Evolutionary conservation across 768 basidiomycete species (phyloP).

Genomic region (Leucocoprinus leucothites): DNA sequence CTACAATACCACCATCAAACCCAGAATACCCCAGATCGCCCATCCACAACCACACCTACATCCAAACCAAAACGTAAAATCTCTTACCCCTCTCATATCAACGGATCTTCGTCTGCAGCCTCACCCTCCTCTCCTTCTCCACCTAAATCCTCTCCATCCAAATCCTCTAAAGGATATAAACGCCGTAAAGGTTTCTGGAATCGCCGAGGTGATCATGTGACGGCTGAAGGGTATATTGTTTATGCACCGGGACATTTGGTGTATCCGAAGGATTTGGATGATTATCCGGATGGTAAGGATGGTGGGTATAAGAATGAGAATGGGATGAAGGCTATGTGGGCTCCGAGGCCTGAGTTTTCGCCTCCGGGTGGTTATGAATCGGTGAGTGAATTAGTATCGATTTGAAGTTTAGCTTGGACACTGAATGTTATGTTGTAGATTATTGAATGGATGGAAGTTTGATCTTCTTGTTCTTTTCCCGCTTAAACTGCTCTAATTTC

Average conservation of each 20-base stretch:
- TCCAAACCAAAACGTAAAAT: not conserved
- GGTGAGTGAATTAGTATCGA: conserved; percentile 20
- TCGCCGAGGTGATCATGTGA: conserved; percentile 69
- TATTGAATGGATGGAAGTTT: conserved; percentile 25
- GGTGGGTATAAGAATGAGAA: conserved; percentile 50
- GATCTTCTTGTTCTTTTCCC: not conserved
- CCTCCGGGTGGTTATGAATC: conserved; percentile 54
- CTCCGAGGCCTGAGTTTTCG: conserved; percentile 49
- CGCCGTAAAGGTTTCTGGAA: conserved; percentile 68
- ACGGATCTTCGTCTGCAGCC: not conserved
- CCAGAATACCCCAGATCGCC: no score
- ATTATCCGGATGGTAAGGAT: conserved; percentile 42
- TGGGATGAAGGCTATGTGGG: conserved; percentile 39
- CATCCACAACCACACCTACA: not conserved
- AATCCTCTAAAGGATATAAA: conserved; percentile 14
- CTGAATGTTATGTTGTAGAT: not conserved
- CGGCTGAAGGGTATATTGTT: conserved; percentile 52
- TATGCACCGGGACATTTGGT: conserved; percentile 55
- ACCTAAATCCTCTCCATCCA: conserved; percentile 12
- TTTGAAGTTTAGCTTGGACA: no score
- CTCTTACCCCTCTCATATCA: not conserved
- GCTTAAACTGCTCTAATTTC: not conserved
- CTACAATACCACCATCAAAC: no score
- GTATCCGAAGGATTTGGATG: conserved; percentile 59
- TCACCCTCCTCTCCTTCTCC: conserved; percentile 9